phyloP scores from a whole-genome alignment of 495 filamentous ascomycete genomes.

The Copromyces sp. region DNA sequence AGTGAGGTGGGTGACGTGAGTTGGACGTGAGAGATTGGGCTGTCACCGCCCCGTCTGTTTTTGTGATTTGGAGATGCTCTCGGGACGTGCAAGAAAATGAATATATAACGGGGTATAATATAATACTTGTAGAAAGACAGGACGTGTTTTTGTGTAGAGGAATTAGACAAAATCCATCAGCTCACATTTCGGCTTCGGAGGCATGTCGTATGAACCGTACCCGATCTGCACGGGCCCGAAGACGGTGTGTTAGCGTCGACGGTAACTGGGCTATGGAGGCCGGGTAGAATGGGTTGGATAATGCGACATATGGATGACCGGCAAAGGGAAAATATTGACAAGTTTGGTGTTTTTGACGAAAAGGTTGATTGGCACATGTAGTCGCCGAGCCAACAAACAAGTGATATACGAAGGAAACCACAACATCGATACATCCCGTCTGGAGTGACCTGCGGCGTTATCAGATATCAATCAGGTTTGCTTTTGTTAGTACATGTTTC shows the following conservation, averaged over 20 bases:
- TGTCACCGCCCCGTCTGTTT: not conserved
- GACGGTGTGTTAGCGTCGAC: not conserved
- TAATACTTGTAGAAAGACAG: no score
- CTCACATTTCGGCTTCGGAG: slow-evolving; percentile 9
- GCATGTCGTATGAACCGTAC: not conserved
- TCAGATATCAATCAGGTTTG: not conserved
- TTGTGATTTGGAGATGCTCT: not conserved
- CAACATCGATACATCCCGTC: not conserved
- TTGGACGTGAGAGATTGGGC: not conserved
- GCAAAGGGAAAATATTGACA: not conserved
- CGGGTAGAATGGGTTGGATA: not conserved
- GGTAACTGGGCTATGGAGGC: not conserved
- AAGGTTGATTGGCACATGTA: not conserved
- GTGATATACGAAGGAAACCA: not conserved
- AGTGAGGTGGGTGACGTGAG: not conserved
- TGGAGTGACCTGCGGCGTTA: not conserved
- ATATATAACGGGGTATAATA: not conserved
- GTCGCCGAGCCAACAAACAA: not conserved
- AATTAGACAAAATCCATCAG: not conserved
- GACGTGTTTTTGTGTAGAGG: no score
- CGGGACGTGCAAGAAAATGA: not conserved
- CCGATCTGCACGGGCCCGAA: not conserved
- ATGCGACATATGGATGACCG: not conserved
- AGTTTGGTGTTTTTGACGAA: not conserved
- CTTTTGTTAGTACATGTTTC: not conserved